Base-by-base conservation (phyloP, 148 eudicot species). In the Silene uniflora region DNA sequence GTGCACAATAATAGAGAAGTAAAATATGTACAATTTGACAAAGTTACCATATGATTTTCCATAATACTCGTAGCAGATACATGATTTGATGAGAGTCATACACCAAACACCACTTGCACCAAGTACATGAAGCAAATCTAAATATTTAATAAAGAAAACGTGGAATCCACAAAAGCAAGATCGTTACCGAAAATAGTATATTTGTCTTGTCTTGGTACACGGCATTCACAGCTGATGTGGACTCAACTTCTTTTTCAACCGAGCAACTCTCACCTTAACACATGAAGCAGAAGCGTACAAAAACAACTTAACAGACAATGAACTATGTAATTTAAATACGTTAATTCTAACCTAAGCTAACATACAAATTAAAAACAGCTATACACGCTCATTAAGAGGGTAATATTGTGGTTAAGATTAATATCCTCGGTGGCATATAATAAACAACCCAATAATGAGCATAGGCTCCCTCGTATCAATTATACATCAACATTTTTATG, bases 131-230 rank as follows among this genome's bases (percentile, higher is more conserved):
- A 25, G 23, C 6, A 18, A 62, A 32, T 72, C 19, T 12, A 60
- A 59, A 19, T 65, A 39, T 73, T 16, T 14, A 60, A n/a, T 18
- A 27, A 18, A n/a, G 14, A 65, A 66, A 21, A 24, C n/a, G 67
- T 65, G 22, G 18, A 54, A 62, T 35, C 16, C 17, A 18, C 4
- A 69, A n/a, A 59, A 56, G 44, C 59, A 62, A 10, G 39, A 18
- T 7, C 56, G 69, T 85, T 90, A 95, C 99, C 88, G 99, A 95
- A 71, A 95, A 95, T 64, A 95, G 94, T 78, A 86, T 95, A 78
- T 91, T 95, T 58, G 97, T 95, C 78, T 95, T 95, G 89, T 95
- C 99, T 82, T 95, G 99, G 71, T 95, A 95, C 62, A 95, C 99
- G 19, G 99, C 96, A 81, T 95, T 95, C 39, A 85, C 82, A 46